phyloP scores from a whole-genome alignment of 805 yeast species.

The Lachancea thermotolerans region DNA sequence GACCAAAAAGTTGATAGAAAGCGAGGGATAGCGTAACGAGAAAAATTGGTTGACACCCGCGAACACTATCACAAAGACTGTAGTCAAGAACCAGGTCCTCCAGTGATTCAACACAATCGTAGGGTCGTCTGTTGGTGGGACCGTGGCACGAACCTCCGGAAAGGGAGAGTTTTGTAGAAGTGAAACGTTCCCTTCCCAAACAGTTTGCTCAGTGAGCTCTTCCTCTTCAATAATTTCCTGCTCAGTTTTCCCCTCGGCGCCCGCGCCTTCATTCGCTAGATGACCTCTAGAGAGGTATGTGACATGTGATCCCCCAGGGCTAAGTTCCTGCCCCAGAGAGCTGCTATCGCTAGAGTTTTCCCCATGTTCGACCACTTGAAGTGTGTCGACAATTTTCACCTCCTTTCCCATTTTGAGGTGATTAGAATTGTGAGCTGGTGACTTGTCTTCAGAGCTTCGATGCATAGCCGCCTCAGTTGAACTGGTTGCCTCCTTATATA shows the following conservation, averaged over 20 bases:
- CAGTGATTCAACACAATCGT: constrained; percentile 43
- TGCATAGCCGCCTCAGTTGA: too few species aligned
- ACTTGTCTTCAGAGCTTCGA: too few species aligned
- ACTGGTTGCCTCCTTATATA: too few species aligned
- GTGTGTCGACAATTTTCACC: constrained; percentile 2
- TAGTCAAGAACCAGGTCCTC: constrained; percentile 48
- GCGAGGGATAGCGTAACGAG: constrained; percentile 45
- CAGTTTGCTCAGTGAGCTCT: constrained; percentile 8
- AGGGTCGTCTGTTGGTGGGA: constrained; percentile 47
- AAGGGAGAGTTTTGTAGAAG: constrained; percentile 29
- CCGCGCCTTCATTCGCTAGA: background rate
- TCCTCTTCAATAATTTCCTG: background rate
- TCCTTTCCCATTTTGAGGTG: constrained; percentile 1
- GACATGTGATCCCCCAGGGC: too few species aligned
- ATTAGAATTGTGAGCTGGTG: too few species aligned
- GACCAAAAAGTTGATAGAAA: constrained; percentile 44
- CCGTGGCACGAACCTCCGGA: constrained; percentile 54
- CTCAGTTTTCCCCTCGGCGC: background rate
- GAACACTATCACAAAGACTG: constrained; percentile 46
- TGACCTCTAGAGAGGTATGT: too few species aligned
- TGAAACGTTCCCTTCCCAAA: constrained; percentile 24
- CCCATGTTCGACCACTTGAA: background rate
- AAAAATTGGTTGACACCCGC: constrained; percentile 53
- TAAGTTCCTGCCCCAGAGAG: background rate
- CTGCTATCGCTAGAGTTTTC: background rate